Evolutionary conservation across 495 filamentous ascomycete species (phyloP), one percentile per base, ranked within the genome.

Genomic region (Letharia lupina): DNA sequence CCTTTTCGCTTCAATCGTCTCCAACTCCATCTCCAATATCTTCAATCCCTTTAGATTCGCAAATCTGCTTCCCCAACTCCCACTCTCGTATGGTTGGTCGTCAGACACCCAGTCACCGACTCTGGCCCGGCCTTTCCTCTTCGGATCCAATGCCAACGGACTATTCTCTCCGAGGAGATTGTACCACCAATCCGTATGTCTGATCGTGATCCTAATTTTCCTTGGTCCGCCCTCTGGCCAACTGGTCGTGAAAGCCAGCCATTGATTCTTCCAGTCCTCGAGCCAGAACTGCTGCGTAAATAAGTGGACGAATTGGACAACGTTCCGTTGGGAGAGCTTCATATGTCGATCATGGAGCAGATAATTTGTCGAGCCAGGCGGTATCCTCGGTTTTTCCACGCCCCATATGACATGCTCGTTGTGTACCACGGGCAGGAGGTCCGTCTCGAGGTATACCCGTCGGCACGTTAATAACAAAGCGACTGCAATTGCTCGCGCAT

Each of bases 181-280:
- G 50, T 67, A 70, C 70, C 72, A 76, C 74, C 75, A 76, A 67
- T 76, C 75, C 47, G 74, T 74, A 61, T 75, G 73, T 9, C 75
- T 61, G 6, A 76, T 50, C 2, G 74, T 75, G 15, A 76, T 64
- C 15, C 65, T 63, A 0, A 76, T 13, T 3, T 56, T 39, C 48
- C 41, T 37, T 3, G 63, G 63, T 23, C 61, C 33, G 6, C 50
- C 41, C 31, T 52, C 59, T 0, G 52, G 61, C 65, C 65, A 67
- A 11, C 45, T 50, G 42, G 33, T n/a, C 2, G 50, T 50, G 23
- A 65, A 69, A 15, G 31, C 52, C 61, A 62, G 37, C 60, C 64
- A 69, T 48, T 66, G 56, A 16, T 62, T 61, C 23, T 59, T 57
- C 60, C 62, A 63, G 28, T 64, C 68, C 54, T 73, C 68, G n/a